Base-by-base conservation (phyloP, 2,329 filamentous ascomycete species). In the Fusarium buharicum region DNA sequence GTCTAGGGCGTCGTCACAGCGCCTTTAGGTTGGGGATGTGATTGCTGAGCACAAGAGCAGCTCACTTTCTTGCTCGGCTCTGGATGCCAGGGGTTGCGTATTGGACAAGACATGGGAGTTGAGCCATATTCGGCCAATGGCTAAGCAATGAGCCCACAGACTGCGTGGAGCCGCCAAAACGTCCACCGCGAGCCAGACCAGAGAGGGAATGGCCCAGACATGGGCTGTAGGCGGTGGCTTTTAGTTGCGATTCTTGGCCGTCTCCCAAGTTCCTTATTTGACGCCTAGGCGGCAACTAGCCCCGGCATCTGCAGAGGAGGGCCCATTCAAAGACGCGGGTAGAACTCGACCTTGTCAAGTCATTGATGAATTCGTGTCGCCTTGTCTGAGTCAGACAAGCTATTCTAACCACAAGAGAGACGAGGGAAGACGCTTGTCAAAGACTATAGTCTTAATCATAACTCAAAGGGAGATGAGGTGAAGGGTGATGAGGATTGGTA, bases 211-310 rank as follows among this genome's bases (percentile, higher is more conserved):
- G 55, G 68, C 37, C 55, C 27, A 44, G 53, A 47, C 57, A 55
- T 61, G 61, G 62, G 24, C 45, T 37, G 55, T 68, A 53, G 55
- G 38, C 50, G 51, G 58, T 71, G 62, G 62, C 64, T 65, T 58
- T 56, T 53, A 48, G 44, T 57, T 46, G 55, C 54, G 52, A 53
- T 61, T 58, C 46, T 45, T 66, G 54, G 17, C 37, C 43, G 61
- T 48, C 41, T 46, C 47, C 27, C 38, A 48, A 56, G 57, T 54
- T 58, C 47, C 52, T 59, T 45, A 47, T 56, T 63, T 59, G 39
- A 36, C 44, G 46, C 51, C 57, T 64, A 60, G 68, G 66, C 63
- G 64, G 66, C 56, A 56, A 69, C 62, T 70, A 66, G 59, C 66
- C 66, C 68, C 62, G 55, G 60, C 54, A 62, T 50, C 59, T 64